phyloP scores from a whole-genome alignment of 2,329 filamentous ascomycete genomes.

The Fusarium nurragi region DNA sequence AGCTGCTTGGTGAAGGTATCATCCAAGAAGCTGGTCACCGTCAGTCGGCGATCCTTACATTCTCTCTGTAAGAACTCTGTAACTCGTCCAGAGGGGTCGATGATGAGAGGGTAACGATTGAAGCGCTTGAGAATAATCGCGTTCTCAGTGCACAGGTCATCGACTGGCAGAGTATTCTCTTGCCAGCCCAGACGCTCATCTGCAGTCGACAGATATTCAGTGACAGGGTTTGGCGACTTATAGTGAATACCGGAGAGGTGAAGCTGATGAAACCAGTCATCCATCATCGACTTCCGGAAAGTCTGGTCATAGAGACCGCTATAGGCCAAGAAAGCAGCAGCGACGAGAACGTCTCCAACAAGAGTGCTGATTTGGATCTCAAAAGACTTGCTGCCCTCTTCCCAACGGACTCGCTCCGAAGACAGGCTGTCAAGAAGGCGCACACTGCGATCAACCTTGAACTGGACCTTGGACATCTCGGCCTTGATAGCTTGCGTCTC shows the following conservation, averaged over 20 bases:
- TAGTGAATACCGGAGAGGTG: conserved; percentile 91
- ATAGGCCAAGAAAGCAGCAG: conserved; percentile 97
- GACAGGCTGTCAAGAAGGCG: conserved; percentile 93
- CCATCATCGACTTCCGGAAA: conserved; percentile 96
- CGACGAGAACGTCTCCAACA: conserved; percentile 93
- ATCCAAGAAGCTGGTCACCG: conserved; percentile 97
- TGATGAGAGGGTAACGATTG: conserved; percentile 98
- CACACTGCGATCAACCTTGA: conserved; percentile 97
- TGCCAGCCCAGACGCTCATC: conserved; percentile 97
- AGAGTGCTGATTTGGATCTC: conserved; percentile 97
- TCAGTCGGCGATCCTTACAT: conserved; percentile 91
- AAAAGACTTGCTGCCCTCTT: conserved; percentile 96
- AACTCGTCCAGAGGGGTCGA: conserved; percentile 94
- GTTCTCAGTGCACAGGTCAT: conserved; percentile 98
- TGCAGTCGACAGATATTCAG: conserved; percentile 95
- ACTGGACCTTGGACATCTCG: conserved; percentile 95
- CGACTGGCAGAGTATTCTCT: conserved; percentile 89
- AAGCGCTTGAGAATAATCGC: conserved; percentile 97
- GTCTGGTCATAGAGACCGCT: conserved; percentile 97
- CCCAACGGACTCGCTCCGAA: conserved; percentile 92
- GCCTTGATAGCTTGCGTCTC: conserved; percentile 97
- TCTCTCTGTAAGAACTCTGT: conserved; percentile 96
- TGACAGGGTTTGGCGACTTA: conserved; percentile 93
- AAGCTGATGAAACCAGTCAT: conserved; percentile 96
- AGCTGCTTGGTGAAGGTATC: conserved; percentile 98